A percentile compares a stretch with the other conserved stretches of the same genome.
These are phyloP conservation scores for Nitzschia sp. DNA, from an alignment of 108 stramenopile genomes.

Conservation along the genomic window DNA sequence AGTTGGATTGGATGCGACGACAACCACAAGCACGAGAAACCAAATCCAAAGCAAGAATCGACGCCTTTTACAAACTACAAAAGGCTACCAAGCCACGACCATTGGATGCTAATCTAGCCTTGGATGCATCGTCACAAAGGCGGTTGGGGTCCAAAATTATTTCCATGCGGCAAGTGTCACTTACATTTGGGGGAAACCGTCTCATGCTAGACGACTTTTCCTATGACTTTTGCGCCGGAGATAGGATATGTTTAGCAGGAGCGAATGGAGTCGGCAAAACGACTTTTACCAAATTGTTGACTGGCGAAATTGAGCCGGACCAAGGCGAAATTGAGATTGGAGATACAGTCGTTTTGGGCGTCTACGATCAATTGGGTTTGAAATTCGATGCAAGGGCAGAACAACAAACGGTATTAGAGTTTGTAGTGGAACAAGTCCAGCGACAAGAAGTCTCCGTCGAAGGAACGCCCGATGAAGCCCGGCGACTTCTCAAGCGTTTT, in stretches of 20 bases:
- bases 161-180: constrained; percentile 58
- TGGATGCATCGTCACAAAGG: constrained; percentile 30
- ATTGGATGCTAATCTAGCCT: constrained; percentile 57
- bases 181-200: constrained; percentile 71
- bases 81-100: constrained; percentile 75
- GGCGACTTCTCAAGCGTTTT: constrained; percentile 72
- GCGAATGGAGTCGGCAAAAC: constrained; percentile 72
- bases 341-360: constrained; percentile 82
- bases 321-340: constrained; percentile 66
- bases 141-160: constrained; percentile 67
- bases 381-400: constrained; percentile 56
- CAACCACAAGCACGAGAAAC: constrained; percentile 73
- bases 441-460: constrained; percentile 35
- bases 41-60: constrained; percentile 68
- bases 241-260: constrained; percentile 85
- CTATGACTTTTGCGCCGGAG: constrained; percentile 79
- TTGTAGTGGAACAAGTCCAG: constrained; percentile 73
- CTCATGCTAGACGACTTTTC: constrained; percentile 76
- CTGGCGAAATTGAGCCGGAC: constrained; percentile 58
- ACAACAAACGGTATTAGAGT: constrained; percentile 72
- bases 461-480: constrained; percentile 66
- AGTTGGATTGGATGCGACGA: constrained; percentile 87
- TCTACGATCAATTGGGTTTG: constrained; percentile 83
- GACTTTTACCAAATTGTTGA: constrained; percentile 70
- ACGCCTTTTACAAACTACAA: constrained; percentile 84